Base-by-base conservation (phyloP, 345 rosid genomes). In the Conringia planisiliqua region DNA sequence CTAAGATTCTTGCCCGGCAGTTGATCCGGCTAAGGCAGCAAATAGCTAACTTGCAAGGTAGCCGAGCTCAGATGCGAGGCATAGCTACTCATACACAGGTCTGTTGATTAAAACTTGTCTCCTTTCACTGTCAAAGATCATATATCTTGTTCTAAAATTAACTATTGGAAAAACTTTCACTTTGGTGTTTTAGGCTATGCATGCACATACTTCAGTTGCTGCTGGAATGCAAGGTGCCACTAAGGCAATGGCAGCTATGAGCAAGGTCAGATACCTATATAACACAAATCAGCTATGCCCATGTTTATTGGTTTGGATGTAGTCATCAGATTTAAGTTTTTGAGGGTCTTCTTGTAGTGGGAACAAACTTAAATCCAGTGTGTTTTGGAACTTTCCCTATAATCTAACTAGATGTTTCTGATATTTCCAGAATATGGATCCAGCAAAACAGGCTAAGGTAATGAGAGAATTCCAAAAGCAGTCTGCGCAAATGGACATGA, bases 51-150 rank as follows among this genome's bases (percentile, higher is more conserved):
- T 83, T 94, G 74, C 97, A 94, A 82, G 90, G 96, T 35, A 94
- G 99, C 82, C 87, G 96, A 78, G 97, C 97, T 85, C 99, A 94
- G 77, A 88, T 94, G 88, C 85, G 97, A 86, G 99, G 99, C 82
- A 85, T 94, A 22, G 93, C 98, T 61, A 94, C 98, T 78, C 98
- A 94, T 81, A 91, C 99, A 0, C 99, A 91, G 90, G 99, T 91
- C 44, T 56, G 0, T n/a, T 54, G 7, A 20, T 62, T 30, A 1
- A 16, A 27, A 26, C 11, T 4, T 60, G 18, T 26, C 60, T 46
- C 74, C 20, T 60, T 58, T 18, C 18, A 18, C 18, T 46, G 22
- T 13, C n/a, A 12, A 11, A 40, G 3, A 11, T 39, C 13, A 24
- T 35, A 27, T 22, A 10, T 9, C 47, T 51, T 40, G 72, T 18